Evolutionary conservation across 495 filamentous ascomycete genomes (phyloP).

Genomic region (Parathielavia appendiculata): DNA sequence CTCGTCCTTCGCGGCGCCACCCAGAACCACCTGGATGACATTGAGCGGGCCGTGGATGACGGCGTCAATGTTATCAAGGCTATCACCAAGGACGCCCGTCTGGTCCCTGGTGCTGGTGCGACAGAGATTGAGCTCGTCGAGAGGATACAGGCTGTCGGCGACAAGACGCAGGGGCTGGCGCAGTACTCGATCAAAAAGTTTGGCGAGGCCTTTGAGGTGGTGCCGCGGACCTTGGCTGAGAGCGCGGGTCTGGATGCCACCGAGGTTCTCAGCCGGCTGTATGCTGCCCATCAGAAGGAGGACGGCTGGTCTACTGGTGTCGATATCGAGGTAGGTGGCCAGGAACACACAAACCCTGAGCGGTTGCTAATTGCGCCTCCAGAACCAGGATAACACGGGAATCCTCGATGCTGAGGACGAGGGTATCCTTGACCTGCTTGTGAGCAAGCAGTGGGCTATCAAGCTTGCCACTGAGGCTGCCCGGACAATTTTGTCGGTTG

Average conservation of each 20-base stretch:
- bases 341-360: not conserved
- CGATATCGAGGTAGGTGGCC: constrained; percentile 67
- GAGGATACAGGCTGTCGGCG: constrained; percentile 79
- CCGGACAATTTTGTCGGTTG: constrained; percentile 89
- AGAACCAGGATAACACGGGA: constrained; percentile 70
- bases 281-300: constrained; percentile 86
- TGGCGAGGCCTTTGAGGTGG: constrained; percentile 95
- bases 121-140: constrained; percentile 94
- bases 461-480: constrained; percentile 92
- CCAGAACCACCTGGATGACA: constrained; percentile 94
- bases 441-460: constrained; percentile 92
- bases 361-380: constrained; percentile 13
- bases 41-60: constrained; percentile 96
- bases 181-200: constrained; percentile 97
- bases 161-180: constrained; percentile 84
- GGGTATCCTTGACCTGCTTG: constrained; percentile 86
- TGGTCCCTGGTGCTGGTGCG: constrained; percentile 93
- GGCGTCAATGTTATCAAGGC: constrained; percentile 99
- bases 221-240: constrained; percentile 89
- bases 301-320: constrained; percentile 86
- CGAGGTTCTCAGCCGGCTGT: constrained; percentile 83
- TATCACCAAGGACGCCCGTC: constrained; percentile 83
- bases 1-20: constrained; percentile 94
- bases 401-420: constrained; percentile 83
- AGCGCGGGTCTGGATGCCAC: constrained; percentile 93